These are phyloP conservation scores for Wickerhamomyces silvicola DNA, from an alignment of 805 yeast species.

Conservation along the genomic window DNA sequence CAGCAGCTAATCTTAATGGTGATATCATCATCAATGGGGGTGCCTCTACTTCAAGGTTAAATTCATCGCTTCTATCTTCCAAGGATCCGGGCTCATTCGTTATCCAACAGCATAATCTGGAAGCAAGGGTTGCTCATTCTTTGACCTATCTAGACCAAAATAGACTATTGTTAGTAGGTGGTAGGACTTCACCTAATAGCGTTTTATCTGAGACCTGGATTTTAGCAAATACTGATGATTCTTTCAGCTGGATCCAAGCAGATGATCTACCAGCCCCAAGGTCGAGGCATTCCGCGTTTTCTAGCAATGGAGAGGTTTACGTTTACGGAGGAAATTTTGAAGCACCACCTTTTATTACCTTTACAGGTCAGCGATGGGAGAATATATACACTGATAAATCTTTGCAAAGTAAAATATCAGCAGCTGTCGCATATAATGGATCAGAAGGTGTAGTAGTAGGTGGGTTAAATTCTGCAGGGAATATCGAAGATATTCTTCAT, in stretches of 20 bases:
- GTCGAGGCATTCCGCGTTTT: constrained; percentile 43
- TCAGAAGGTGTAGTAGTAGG: constrained; percentile 41
- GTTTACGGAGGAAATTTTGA: constrained; percentile 45
- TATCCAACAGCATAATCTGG: constrained; percentile 9
- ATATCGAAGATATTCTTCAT: constrained; percentile 27
- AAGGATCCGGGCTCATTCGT: constrained; percentile 6
- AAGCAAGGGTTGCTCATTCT: constrained; percentile 56
- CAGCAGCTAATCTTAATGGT: constrained; percentile 6
- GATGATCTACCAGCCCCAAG: constrained; percentile 38
- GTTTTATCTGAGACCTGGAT: constrained; percentile 40
- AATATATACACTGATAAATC: constrained; percentile 1
- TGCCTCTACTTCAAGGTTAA: constrained; percentile 23
- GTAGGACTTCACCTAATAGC: constrained; percentile 55
- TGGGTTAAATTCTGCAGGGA: constrained; percentile 29
- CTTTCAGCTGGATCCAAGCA: constrained; percentile 34
- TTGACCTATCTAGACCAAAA: constrained; percentile 28
- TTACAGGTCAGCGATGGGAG: constrained; percentile 7
- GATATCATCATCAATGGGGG: constrained; percentile 31
- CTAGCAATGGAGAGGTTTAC: constrained; percentile 27
- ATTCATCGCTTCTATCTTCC: constrained; percentile 8
- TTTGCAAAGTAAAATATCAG: constrained; percentile 26
- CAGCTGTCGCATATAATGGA: constrained; percentile 29
- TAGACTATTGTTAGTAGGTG: constrained; percentile 48
- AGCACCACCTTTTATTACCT: constrained; percentile 18
- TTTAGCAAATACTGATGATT: constrained; percentile 12